Evolutionary conservation across 768 basidiomycete genomes (phyloP), one percentile per base, ranked within the genome.

Genomic region (Porphyrellus cyaneotinctus): DNA sequence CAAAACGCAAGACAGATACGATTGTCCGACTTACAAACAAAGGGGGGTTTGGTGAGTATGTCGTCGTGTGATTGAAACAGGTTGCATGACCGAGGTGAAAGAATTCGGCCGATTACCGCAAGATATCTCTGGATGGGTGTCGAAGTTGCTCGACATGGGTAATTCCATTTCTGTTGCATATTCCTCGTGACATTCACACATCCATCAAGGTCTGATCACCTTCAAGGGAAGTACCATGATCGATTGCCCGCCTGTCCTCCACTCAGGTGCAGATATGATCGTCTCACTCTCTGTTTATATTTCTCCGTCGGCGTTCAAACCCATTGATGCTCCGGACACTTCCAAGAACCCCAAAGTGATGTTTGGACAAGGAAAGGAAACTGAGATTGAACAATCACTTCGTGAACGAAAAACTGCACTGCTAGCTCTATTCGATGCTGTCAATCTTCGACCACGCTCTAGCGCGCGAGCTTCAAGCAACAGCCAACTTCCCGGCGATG

Each of bases 341-440:
- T 56, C 65, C 33, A 23, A 50, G 69, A 54, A 53, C 54, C 1
- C 64, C 54, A 70, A 62, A 35, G 52, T 59, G 4, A 75, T 84
- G 62, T 86, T 90, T 65, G 80, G 83, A 55, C 88, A 91, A 64
- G 88, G 88, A 3, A 75, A 82, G 47, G 93, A 95, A 65, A 94
- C 91, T 0, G 74, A 75, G 6, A 82, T 84, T 53, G 93, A 97
- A 70, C 84, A 83, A 58, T 72, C 72, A n/a, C 77, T 97, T 45
- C 78, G 91, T 37, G 86, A 87, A 67, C 77, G 94, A 33, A 97
- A 95, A 66, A 72, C 75, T 35, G 82, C 92, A 1, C 74, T 95
- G 32, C 70, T 86, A 3, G 73, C 78, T 47, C 70, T 97, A 28
- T 95, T 97, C 62, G 79, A 88, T 47, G 75, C 78, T 28, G 73